Evolutionary conservation across 768 basidiomycete species (phyloP), one percentile per base, ranked within the genome.

Genomic region (Termitomyces sp.): DNA sequence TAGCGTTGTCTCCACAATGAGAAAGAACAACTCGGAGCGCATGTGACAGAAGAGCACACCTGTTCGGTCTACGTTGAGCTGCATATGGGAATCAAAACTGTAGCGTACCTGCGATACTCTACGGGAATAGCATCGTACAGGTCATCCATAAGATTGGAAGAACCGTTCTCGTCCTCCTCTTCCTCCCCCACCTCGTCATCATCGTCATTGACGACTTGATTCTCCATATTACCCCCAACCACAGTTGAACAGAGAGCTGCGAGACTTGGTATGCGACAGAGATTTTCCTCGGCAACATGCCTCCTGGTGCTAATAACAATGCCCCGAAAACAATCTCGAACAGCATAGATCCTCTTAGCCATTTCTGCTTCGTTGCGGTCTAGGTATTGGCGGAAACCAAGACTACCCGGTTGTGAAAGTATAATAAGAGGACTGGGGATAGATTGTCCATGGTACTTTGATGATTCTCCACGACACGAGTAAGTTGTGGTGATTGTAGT

Each of bases 321-420:
- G 58, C 84, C 83, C 53, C 74, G 76, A 71, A 85, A 88, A 55
- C 80, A 79, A 62, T 83, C 82, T n/a, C 82, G 75, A 16, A 88
- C 76, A 15, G 81, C 81, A 66, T 84, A 77, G 9, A 86, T 77
- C 35, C 73, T 78, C 40, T 76, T 75, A 9, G 84, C 78, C 35
- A 84, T 72, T 57, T 75, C 75, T 52, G 70, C 59, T 40, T 68
- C 71, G 22, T 71, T 65, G 48, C 71, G 72, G 55, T 78, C 73
- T 4, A 78, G 68, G 52, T 73, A 70, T 18, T 76, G 66, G 44
- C 73, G 75, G 55, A 68, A 48, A 16, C 70, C 75, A 54, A 73
- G 60, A 20, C 67, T 72, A 20, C 75, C 71, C 4, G 80, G 76
- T 16, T 75, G 72, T 13, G 66, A 75, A 13, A 84, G 71, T n/a